Conservation (phyloP, 192 early-diverging fungal species). For the Linnemannia hyalina region DNA sequence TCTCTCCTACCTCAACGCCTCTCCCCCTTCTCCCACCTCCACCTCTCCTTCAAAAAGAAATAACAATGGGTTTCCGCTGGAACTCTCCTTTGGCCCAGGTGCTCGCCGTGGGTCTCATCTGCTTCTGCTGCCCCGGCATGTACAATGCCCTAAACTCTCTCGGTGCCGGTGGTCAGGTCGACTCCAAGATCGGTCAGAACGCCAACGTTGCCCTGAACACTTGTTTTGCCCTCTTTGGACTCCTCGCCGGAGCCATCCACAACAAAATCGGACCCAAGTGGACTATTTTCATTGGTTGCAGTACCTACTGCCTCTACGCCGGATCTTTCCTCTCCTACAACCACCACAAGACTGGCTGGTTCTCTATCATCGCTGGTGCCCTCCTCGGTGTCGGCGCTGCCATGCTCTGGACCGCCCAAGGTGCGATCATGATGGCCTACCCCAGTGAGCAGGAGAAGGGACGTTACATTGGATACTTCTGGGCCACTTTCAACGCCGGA, state of each 20-base stretch:
- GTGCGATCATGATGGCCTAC: slow-evolving; percentile 87
- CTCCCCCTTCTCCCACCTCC: not conserved
- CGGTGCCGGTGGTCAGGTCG: slow-evolving; percentile 74
- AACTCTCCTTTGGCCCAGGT: slow-evolving; percentile 71
- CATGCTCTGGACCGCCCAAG: slow-evolving; percentile 76
- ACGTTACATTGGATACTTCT: slow-evolving; percentile 82
- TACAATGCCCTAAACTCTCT: slow-evolving; percentile 69
- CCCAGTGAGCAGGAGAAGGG: slow-evolving; percentile 83
- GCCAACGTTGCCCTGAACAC: slow-evolving; percentile 80
- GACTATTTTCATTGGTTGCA: slow-evolving; percentile 71
- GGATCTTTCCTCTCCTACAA: slow-evolving; percentile 76
- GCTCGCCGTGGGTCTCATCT: slow-evolving; percentile 75
- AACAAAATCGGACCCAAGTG: slow-evolving; percentile 78
- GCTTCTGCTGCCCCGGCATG: slow-evolving; percentile 84
- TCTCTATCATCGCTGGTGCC: slow-evolving; percentile 78
- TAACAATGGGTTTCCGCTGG: slow-evolving; percentile 32
- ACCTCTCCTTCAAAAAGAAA: not conserved
- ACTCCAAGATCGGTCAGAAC: slow-evolving; percentile 68
- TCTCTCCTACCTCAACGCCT: not conserved
- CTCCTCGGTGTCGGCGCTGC: slow-evolving; percentile 82
- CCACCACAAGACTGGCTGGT: slow-evolving; percentile 59
- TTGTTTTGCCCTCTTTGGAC: slow-evolving; percentile 77
- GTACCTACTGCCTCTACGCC: slow-evolving; percentile 68
- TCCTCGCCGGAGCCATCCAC: slow-evolving; percentile 77
- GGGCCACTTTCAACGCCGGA: slow-evolving; percentile 83